phyloP scores from a whole-genome alignment of 805 yeast genomes.

The Cyberlindnera mycetangii region DNA sequence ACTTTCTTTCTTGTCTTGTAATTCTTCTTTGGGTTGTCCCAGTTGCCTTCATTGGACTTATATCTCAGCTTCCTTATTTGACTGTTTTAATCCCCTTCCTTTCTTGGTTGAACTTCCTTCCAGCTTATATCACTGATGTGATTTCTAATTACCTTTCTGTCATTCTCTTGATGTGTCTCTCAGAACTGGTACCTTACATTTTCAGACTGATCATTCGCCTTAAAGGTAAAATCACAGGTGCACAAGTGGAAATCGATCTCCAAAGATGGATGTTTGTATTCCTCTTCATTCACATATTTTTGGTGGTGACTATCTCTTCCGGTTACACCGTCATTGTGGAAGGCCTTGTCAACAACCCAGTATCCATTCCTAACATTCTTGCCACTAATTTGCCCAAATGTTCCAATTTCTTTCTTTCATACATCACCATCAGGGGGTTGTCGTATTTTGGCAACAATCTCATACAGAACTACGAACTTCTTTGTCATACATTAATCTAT shows the following conservation, averaged over 20 bases:
- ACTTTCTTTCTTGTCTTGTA: constrained; percentile 43
- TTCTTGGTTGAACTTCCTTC: constrained; percentile 51
- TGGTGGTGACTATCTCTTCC: constrained; percentile 82
- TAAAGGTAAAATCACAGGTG: constrained; percentile 60
- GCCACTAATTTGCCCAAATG: constrained; percentile 84
- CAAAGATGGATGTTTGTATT: constrained; percentile 80
- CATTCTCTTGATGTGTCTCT: constrained; percentile 55
- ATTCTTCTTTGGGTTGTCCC: constrained; percentile 77
- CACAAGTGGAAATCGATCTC: constrained; percentile 62
- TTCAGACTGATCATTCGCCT: constrained; percentile 52
- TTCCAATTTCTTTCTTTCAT: constrained; percentile 81
- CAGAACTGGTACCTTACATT: constrained; percentile 57
- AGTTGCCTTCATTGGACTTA: constrained; percentile 72
- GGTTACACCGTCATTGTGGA: constrained; percentile 65
- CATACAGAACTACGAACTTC: constrained; percentile 53
- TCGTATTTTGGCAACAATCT: constrained; percentile 73
- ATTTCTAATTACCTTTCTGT: constrained; percentile 69
- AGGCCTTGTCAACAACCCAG: constrained; percentile 64
- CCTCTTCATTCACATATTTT: constrained; percentile 75
- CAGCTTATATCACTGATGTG: constrained; percentile 49
- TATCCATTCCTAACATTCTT: constrained; percentile 64
- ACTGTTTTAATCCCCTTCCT: constrained; percentile 60
- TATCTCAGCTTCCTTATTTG: constrained; percentile 70
- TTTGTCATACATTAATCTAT: constrained; percentile 35
- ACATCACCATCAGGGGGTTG: constrained; percentile 69